Evolutionary conservation across 2,329 filamentous ascomycete genomes (phyloP).

Genomic region (Thielaviopsis ethacetica): DNA sequence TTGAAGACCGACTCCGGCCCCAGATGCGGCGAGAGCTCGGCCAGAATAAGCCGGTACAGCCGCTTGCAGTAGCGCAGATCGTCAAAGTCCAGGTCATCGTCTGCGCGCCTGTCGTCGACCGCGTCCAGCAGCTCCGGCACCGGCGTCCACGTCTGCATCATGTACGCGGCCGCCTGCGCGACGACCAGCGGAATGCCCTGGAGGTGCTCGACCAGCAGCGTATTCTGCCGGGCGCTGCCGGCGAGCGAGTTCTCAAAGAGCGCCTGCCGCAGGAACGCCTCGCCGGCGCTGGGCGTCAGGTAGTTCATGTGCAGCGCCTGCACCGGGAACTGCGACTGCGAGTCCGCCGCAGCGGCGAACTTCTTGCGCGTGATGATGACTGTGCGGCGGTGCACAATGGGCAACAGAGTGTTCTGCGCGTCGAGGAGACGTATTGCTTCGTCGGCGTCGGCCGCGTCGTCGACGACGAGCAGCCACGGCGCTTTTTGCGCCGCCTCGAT

Average conservation of each 20-base stretch:
- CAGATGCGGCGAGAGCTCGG: background rate
- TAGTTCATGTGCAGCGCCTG: background rate
- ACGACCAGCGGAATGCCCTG: background rate
- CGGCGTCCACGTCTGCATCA: background rate
- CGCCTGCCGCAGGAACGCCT: background rate
- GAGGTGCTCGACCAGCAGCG: background rate
- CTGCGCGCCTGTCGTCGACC: background rate
- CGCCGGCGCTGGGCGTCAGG: background rate
- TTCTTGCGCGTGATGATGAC: background rate
- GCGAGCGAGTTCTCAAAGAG: background rate
- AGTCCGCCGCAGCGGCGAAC: background rate
- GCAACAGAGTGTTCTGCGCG: background rate
- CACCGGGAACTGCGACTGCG: background rate
- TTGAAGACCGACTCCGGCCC: background rate
- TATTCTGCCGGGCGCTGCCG: background rate
- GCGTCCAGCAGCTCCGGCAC: background rate
- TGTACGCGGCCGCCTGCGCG: background rate
- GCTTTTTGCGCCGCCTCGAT: background rate
- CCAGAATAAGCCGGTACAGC: background rate
- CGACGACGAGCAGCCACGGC: background rate
- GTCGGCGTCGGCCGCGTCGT: background rate
- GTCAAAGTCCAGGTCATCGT: background rate
- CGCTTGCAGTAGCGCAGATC: background rate
- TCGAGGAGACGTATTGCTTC: background rate
- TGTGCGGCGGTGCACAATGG: background rate